Evolutionary conservation across 1,139 yeast species (phyloP), one percentile per base, ranked within the genome.

Genomic region (Candida albicans): DNA sequence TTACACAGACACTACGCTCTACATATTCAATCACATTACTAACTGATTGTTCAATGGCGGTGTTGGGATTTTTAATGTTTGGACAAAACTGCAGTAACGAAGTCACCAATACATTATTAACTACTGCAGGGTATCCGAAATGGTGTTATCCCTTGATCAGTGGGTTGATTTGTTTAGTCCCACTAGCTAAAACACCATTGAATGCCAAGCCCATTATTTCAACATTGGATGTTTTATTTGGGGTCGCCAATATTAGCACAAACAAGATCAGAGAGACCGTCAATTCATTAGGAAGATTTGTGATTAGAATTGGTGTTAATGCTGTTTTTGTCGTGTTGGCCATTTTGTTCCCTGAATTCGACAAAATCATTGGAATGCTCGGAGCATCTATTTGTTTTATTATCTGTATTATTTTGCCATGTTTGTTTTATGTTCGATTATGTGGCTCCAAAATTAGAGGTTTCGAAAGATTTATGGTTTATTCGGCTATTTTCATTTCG

Each of bases 41-140:
- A 1, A 79, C 93, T 7, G 97, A 91, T 62, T 58, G 80, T 46
- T 67, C 85, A 18, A 88, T 90, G 76, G 96, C 89, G 0, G 68
- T 85, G 1, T 65, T 88, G 37, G 97, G 97, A 0, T 87, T 83
- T 59, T 66, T 90, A 33, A 91, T 91, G 97, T 91, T 88, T 69
- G 97, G 98, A 22, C 65, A 67, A 13, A 58, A 67, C 15, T 88
- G 91, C 41, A 76, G 77, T 52, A 95, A 88, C 56, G 97, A 91
- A 62, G 79, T 91, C 51, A 89, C 97, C 5, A 87, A 83, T 57
- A 87, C 83, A 58, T 73, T 91, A 24, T 65, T 91, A 41, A 59
- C 75, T 24, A 84, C 89, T 1, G 64, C 75, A 7, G 95, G 95
- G 0, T 89, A 87, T 56, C 96, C 97, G 0, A 47, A 58, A 1